These are phyloP conservation scores for Rhododendron simsii DNA, from an alignment of 148 eudicot genomes.

Conservation along the genomic window DNA sequence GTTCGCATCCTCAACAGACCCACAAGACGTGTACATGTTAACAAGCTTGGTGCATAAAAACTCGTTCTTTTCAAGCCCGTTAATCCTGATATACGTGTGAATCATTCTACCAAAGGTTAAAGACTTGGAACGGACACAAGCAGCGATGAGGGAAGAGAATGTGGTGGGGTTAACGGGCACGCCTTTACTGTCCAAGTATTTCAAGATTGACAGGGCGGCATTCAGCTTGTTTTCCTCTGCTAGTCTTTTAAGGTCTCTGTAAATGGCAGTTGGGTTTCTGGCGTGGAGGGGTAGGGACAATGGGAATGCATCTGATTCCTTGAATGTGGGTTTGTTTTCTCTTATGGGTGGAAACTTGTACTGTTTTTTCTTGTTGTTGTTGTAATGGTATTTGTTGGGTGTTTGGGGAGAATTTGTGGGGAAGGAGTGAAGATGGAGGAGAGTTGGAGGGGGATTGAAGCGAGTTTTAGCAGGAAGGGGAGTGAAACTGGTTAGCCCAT, in stretches of 20 bases:
- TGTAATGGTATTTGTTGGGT: not conserved
- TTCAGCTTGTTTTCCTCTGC: conserved; percentile 50
- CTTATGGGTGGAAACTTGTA: not conserved
- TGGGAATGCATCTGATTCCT: conserved; percentile 34
- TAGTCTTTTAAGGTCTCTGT: conserved; percentile 54
- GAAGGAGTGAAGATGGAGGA: not conserved
- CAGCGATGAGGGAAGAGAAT: conserved; percentile 52
- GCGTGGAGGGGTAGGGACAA: conserved; percentile 54
- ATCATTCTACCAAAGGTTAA: conserved; percentile 36
- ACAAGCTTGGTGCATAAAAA: conserved; percentile 63
- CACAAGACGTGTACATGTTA: conserved; percentile 72
- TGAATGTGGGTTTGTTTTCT: conserved; percentile 10
- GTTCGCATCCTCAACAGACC: conserved; percentile 55
- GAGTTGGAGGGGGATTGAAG: not conserved
- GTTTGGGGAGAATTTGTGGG: not conserved
- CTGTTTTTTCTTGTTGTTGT: not conserved
- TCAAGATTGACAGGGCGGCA: conserved; percentile 56
- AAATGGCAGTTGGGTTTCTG: conserved; percentile 63
- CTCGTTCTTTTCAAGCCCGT: conserved; percentile 67
- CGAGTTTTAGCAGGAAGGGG: conserved; percentile 3
- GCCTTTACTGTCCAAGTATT: conserved; percentile 59
- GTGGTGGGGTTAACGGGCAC: conserved; percentile 78
- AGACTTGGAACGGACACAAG: conserved; percentile 52
- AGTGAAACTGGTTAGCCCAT: conserved; percentile 12
- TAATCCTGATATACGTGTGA: conserved; percentile 54